Evolutionary conservation across 1,139 yeast species (phyloP), one percentile per base, ranked within the genome.

Genomic region (Yamadazyma sp.): DNA sequence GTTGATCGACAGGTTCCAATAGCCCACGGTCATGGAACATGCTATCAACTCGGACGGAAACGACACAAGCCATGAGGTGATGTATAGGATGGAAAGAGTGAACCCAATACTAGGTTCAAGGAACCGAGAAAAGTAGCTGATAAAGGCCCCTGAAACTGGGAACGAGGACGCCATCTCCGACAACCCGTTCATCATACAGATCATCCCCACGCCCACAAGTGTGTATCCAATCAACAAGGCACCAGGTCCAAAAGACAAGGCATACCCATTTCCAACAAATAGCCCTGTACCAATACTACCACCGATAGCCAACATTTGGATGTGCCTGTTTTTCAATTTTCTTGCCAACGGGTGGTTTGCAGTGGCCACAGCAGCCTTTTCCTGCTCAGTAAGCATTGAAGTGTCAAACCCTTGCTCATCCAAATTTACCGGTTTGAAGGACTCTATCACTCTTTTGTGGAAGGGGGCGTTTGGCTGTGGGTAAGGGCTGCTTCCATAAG

Each of bases 191-290:
- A 80, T 75, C 35, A 80, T 79, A 50, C 75, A 66, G 51, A 71
- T 77, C 44, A 81, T 61, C 43, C 70, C 55, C 38, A 61, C 57
- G 23, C 75, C 75, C 24, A 70, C 71, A 41, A 71, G 58, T 51
- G 62, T 64, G 52, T 52, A 66, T 47, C 77, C 81, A 42, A 82
- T 75, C 24, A 82, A 65, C 33, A 81, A 57, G 35, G 81, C 71
- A 3, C 81, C 88, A 11, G 92, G 91, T 32, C 92, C 92, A 15
- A 65, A 69, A 36, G 36, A 34, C 46, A 88, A 66, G 2, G 85
- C 84, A 39, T 75, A 72, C 22, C 95, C 95, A 44, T 83, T 77
- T 41, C 88, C 84, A 10, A 87, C 85, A 52, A 73, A 73, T 40
- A 75, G 59, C 51, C 80, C 80, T 11, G 80, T 64, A 44, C 69